These are phyloP conservation scores for Sherardia arvensis DNA, from an alignment of 257 asterid genomes.

Conservation along the genomic window DNA sequence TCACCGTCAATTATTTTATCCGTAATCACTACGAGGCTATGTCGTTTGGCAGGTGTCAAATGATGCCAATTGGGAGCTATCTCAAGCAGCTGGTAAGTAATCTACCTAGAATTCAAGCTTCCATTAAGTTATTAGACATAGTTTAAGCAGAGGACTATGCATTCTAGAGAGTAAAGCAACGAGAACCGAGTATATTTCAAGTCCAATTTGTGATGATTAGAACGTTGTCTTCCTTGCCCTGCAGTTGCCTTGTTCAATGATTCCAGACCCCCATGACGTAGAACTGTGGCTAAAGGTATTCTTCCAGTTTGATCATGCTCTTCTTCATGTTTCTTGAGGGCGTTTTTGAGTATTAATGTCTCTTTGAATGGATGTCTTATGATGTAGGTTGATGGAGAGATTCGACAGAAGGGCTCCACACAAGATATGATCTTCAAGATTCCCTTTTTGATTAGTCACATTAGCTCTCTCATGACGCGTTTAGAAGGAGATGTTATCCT, in stretches of 20 bases:
- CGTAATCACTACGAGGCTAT: too few species aligned
- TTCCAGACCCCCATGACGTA: constrained; percentile 79
- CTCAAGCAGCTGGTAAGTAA: too few species aligned
- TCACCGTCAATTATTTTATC: too few species aligned
- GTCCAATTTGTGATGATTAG: background rate
- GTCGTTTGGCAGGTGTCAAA: too few species aligned
- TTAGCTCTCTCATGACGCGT: constrained; percentile 87
- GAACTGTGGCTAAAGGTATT: constrained; percentile 91
- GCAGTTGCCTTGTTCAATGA: constrained; percentile 61
- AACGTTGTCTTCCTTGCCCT: background rate
- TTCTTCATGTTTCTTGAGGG: background rate
- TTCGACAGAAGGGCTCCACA: constrained; percentile 81
- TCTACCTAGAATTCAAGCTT: too few species aligned
- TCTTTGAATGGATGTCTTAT: background rate
- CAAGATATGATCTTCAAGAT: constrained; percentile 87
- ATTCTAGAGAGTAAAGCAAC: too few species aligned
- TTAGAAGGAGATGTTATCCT: constrained; percentile 87
- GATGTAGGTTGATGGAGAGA: constrained; percentile 82
- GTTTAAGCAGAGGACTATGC: too few species aligned
- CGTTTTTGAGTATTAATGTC: background rate
- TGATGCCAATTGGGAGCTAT: too few species aligned
- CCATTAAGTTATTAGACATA: too few species aligned
- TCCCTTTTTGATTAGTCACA: constrained; percentile 90
- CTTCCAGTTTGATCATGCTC: background rate
- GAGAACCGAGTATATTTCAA: too few species aligned